Percentiles rank a stretch among this genome's conserved stretches.
phyloP scores from a whole-genome alignment of 768 basidiomycete genomes.

The Hydnum rufescens region DNA sequence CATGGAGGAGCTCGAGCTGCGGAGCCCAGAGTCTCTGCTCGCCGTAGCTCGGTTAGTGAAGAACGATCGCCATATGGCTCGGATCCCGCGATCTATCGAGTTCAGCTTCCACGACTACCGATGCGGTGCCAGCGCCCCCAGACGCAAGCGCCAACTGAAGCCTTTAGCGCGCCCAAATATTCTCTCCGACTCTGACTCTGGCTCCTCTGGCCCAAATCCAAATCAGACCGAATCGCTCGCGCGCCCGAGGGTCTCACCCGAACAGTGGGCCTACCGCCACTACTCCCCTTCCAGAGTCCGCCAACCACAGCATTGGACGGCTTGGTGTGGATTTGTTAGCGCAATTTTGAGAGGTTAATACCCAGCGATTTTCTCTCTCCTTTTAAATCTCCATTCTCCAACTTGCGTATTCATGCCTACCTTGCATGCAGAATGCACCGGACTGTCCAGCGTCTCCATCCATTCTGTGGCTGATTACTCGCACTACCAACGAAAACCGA shows the following conservation, averaged over 20 bases:
- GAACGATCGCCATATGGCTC: constrained; percentile 4
- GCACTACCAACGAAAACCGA: neutral
- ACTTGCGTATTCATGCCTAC: no score
- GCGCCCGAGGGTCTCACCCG: no score
- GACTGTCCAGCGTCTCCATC: constrained; percentile 10
- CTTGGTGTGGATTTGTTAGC: constrained; percentile 9
- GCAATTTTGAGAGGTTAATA: no score
- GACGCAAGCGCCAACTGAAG: neutral
- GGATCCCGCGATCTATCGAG: constrained; percentile 10
- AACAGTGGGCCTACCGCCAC: no score
- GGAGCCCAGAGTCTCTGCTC: constrained; percentile 8
- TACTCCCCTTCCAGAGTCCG: constrained; percentile 10
- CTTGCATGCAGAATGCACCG: no score
- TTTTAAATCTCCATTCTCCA: no score
- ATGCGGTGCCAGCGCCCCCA: neutral
- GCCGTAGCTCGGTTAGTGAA: constrained; percentile 7
- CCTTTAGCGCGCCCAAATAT: neutral
- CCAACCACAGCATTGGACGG: constrained; percentile 11
- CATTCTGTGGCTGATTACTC: constrained; percentile 5
- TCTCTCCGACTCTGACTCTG: neutral
- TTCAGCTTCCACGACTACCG: constrained; percentile 6
- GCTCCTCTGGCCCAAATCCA: neutral
- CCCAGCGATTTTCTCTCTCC: no score
- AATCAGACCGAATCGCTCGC: neutral
- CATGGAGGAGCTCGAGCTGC: constrained; percentile 10